Evolutionary conservation across 495 filamentous ascomycete species (phyloP), one percentile per base, ranked within the genome.

Genomic region (Penicillium paradoxum): DNA sequence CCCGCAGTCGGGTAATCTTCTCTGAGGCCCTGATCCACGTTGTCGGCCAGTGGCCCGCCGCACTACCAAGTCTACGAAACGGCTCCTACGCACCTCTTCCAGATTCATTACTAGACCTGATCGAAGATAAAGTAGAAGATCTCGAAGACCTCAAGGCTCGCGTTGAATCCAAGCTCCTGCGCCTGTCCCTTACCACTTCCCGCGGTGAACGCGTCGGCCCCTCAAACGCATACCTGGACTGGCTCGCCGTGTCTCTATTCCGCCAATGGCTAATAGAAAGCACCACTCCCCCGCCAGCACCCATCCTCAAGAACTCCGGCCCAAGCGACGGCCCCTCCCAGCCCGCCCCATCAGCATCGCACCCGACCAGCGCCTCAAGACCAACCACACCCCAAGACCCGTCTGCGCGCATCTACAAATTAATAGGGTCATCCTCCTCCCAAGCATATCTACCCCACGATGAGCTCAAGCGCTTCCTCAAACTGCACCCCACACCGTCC

Each of bases 191-290:
- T 0, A 90, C 83, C 0, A 95, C 85, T n/a, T 78, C 82, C 0
- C 72, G 83, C 50, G 91, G 91, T 17, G 91, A 95, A 57, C 78
- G 89, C 30, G 85, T 97, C 39, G 85, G 76, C 1, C 91, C 91
- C 0, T 68, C 73, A 13, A 92, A 85, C 43, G 83, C 81, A 19
- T 95, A 91, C 64, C 70, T 93, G 24, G 89, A 91, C 66, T 97
- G 91, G 91, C 77, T 95, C 6, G 89, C 85, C 21, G 82, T 95
- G 43, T 85, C 79, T 14, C 75, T 95, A 13, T 97, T 96, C 66
- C 76, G 91, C 7, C 89, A 95, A 65, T 96, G 90, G 91, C 73
- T 97, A 0, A 88, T 89, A 1, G 91, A 95, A 50, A 91, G 85
- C 63, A 95, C 87, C 5, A 83, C 87, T 1, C 88, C 87, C 4